Evolutionary conservation across 2,329 filamentous ascomycete species (phyloP).

Genomic region (Ceratocystis papillata): DNA sequence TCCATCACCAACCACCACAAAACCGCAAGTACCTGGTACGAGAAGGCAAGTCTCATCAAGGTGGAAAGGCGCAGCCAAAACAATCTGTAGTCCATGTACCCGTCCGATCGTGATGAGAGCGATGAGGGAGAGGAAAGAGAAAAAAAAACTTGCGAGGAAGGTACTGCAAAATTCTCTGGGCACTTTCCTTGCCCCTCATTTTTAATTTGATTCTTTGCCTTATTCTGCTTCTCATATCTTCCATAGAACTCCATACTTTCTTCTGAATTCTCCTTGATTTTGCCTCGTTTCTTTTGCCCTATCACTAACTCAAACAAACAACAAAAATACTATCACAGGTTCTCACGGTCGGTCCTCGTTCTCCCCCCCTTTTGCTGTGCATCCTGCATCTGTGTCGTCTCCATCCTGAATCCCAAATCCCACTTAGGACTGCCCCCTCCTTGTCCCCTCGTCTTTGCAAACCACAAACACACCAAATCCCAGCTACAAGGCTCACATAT

Average conservation of each 20-base stretch:
- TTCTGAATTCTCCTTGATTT: neutral
- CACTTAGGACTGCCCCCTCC: neutral
- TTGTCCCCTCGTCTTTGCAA: too few relatives aligned
- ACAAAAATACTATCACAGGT: neutral
- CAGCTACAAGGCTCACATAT: conserved; percentile 1
- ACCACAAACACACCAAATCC: neutral
- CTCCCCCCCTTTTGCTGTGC: conserved; percentile 10
- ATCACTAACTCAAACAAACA: neutral
- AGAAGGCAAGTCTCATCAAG: neutral
- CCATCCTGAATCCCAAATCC: conserved; percentile 9
- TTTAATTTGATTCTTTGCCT: neutral
- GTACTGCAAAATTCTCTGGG: neutral
- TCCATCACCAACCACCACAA: neutral
- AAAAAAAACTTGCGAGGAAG: neutral
- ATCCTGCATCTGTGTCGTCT: conserved; percentile 8
- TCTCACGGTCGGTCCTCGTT: neutral
- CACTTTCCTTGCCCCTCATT: neutral
- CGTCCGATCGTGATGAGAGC: neutral
- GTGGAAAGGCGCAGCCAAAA: neutral
- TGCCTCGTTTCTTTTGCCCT: neutral
- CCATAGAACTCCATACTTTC: neutral
- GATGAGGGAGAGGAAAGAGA: neutral
- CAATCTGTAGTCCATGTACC: neutral
- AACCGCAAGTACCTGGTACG: conserved; percentile 1
- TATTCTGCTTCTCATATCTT: too few relatives aligned